phyloP scores from a whole-genome alignment of 371 early-diverging fungal species.

The Apophysomyces variabilis region DNA sequence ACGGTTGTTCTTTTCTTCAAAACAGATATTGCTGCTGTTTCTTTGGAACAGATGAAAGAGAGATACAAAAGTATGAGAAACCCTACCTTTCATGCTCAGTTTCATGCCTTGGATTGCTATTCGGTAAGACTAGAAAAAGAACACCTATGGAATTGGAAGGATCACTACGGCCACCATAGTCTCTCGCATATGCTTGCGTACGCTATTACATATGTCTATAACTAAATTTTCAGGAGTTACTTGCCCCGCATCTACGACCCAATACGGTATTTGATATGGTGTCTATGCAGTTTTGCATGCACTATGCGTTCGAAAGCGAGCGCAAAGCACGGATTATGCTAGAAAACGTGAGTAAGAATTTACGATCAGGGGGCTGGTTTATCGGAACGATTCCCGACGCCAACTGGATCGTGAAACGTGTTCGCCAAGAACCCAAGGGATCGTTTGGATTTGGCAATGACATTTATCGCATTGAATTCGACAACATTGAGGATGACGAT shows the following conservation, averaged over 20 bases:
- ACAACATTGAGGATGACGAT: conserved; percentile 46
- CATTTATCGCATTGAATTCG: conserved; percentile 84
- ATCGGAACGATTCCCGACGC: conserved; percentile 96
- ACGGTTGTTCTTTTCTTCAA: neutral
- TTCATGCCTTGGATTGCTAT: conserved; percentile 85
- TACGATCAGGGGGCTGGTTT: conserved; percentile 88
- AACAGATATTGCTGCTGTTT: conserved; percentile 92
- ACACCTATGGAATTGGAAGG: neutral
- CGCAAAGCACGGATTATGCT: conserved; percentile 80
- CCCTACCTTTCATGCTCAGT: conserved; percentile 69
- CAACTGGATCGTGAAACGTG: conserved; percentile 79
- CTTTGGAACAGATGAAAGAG: conserved; percentile 87
- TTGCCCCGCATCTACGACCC: conserved; percentile 59
- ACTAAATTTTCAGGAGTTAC: conserved; percentile 39
- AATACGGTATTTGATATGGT: conserved; percentile 82
- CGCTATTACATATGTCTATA: too few relatives aligned
- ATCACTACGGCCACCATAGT: too few relatives aligned
- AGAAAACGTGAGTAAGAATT: conserved; percentile 77
- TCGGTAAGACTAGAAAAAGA: conserved; percentile 41
- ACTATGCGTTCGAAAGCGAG: conserved; percentile 96
- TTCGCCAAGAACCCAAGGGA: conserved; percentile 33
- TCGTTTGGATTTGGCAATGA: conserved; percentile 78
- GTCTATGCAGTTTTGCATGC: conserved; percentile 96
- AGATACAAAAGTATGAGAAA: conserved; percentile 69
- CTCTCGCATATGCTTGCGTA: too few relatives aligned